Evolutionary conservation across 2,329 filamentous ascomycete species (phyloP), one percentile per base, ranked within the genome.

Genomic region (Cladosporium colombiae): DNA sequence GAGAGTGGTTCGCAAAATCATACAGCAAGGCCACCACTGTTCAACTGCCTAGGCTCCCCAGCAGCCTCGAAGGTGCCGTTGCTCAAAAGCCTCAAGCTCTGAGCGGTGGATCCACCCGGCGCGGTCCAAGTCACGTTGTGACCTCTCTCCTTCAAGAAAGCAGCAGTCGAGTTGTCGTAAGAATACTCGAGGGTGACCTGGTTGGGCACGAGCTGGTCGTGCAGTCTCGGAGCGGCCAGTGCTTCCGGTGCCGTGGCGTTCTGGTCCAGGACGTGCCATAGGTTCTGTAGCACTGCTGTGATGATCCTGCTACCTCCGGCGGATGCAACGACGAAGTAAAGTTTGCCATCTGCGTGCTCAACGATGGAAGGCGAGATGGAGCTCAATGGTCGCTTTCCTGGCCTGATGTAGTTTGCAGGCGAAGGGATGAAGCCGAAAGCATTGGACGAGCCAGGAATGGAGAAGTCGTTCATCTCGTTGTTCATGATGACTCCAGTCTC

Each of bases 261-360:
- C 68, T 87, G 84, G 72, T 94, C 89, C 2, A 96, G 79, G 6
- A 91, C 83, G 73, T 92, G 86, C 79, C 91, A 89, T 5, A 93
- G 80, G 46, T 88, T 88, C 74, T 92, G 91, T 8, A 92, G 83
- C 0, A 90, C 93, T 3, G 90, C 81, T 0, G 91, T 94, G 74
- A 93, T 92, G 80, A 97, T 97, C 31, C 91, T 85, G 23, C 88
- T 91, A 3, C 92, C 93, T 35, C 93, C 93, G 0, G 92, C 91
- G 0, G 91, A 89, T 49, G 92, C 92, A 8, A 91, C 84, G 64
- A 87, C 81, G 65, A 91, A 86, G 74, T 89, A 89, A 1, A 96
- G 82, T 0, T 81, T 83, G 21, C 87, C 85, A 71, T 89, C 88
- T 0, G 85, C 80, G 31, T 85, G 80, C 72, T 93, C 91, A 69